phyloP scores from a whole-genome alignment of 495 filamentous ascomycete species.

The Amphirosellinia nigrospora region DNA sequence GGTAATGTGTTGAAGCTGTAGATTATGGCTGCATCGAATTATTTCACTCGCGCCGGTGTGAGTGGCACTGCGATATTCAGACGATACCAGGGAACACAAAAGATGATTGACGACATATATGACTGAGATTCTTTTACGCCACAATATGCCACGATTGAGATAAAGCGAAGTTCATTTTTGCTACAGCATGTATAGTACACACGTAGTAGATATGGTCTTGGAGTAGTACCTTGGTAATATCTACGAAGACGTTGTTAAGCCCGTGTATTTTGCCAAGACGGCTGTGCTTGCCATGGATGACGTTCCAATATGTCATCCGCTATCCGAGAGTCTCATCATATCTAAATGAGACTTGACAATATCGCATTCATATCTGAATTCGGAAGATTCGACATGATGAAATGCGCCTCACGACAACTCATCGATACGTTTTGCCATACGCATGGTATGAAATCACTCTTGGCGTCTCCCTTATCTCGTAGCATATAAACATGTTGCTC shows the following conservation, averaged over 20 bases:
- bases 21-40: constrained; percentile 2
- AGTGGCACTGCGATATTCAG: not conserved
- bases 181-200: not conserved
- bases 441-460: not conserved
- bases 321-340: not conserved
- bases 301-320: too few species aligned
- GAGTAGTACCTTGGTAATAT: not conserved
- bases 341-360: not conserved
- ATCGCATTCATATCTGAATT: too few species aligned
- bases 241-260: too few species aligned
- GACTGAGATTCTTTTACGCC: not conserved
- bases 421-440: not conserved
- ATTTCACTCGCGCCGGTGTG: not conserved
- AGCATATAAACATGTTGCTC: not conserved
- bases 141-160: too few species aligned
- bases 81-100: not conserved
- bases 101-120: not conserved
- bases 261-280: too few species aligned
- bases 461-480: not conserved
- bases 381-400: constrained; percentile 6
- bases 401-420: not conserved
- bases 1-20: constrained; percentile 7
- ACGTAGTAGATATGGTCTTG: not conserved
- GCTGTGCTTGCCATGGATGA: too few species aligned
- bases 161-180: not conserved